Base-by-base conservation (phyloP, 345 rosid genomes). In the Corchorus olitorius region DNA sequence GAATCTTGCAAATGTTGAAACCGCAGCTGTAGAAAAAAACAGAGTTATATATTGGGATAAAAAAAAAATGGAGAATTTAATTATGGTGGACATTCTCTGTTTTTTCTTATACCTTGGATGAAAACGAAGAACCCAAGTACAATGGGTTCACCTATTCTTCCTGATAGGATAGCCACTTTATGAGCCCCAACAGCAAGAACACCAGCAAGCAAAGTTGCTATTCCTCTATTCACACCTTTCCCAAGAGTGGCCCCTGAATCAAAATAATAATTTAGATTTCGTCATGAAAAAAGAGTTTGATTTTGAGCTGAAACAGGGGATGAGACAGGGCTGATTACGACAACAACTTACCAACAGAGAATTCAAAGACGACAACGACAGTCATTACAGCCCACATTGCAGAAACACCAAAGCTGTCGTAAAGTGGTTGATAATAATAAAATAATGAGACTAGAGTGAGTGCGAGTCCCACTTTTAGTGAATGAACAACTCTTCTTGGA, bases 341-440 rank as follows among this genome's bases (percentile, higher is more conserved):
- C 12, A n/a, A 55, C 27, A 39, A 72, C 91, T 73, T 76, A 88
- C 98, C 97, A 0, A 91, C 97, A 16, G 89, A 88, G 78, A 86
- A 92, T 76, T 94, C 97, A 45, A 89, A 92, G 70, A 92, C 92
- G 60, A 92, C 90, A 4, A 94, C 91, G 27, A 92, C 97, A 22
- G 98, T 94, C 78, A 94, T 87, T 0, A 94, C 87, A 56, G 97
- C 97, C 97, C 97, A 91, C 84, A 88, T 88, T 68, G 97, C 94
- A 61, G 88, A 77, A 75, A 82, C 88, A 4, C 93, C 97, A 34
- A 92, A 89, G 77, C 62, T 87, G 52, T 88, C 81, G 64, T 89
- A 92, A 5, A 90, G 84, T 54, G 97, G 94, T 63, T 84, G 80
- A 72, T 34, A 89, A 71, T 88, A 92, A 84, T 88, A 91, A 27